Evolutionary conservation across 225 moss, liverwort and hornwort species (phyloP).

Genomic region (Thuidium tamariscinum): DNA sequence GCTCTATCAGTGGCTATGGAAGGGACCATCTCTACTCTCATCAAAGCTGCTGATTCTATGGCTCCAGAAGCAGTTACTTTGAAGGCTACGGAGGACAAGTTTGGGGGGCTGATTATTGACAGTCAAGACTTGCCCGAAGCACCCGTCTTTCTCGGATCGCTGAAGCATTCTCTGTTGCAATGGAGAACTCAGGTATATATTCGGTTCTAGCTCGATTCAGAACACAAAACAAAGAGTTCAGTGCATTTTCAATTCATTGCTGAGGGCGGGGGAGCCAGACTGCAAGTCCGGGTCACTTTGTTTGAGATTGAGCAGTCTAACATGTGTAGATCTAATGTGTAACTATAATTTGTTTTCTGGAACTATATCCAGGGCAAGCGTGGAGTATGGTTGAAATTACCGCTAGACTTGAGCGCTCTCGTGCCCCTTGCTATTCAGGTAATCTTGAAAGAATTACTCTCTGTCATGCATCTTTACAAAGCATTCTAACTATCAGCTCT

Average conservation of each 20-base stretch:
- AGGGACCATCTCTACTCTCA: neutral
- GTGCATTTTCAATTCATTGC: neutral
- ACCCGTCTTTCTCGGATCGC: neutral
- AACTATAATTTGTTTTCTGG: neutral
- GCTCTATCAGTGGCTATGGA: neutral
- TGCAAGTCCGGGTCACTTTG: neutral
- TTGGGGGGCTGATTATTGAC: slow-evolving; percentile 36
- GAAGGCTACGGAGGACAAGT: slow-evolving; percentile 27
- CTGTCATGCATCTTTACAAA: neutral
- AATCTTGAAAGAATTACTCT: neutral
- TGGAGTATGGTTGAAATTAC: slow-evolving; percentile 42
- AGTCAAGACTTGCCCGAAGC: slow-evolving; percentile 8
- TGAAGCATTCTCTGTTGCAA: slow-evolving; percentile 9
- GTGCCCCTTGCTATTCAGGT: slow-evolving; percentile 48
- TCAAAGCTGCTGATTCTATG: neutral
- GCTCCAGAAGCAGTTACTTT: neutral
- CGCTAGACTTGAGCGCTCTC: neutral
- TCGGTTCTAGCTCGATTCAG: neutral
- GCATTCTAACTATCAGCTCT: neutral
- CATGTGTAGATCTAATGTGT: neutral
- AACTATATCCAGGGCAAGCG: slow-evolving; percentile 17
- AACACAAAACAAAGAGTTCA: neutral
- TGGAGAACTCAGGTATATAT: slow-evolving; percentile 32
- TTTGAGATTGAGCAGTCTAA: neutral
- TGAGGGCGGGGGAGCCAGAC: too few species aligned